phyloP scores from a whole-genome alignment of 805 yeast genomes.

The Saccharomycopsis lassenensis region DNA sequence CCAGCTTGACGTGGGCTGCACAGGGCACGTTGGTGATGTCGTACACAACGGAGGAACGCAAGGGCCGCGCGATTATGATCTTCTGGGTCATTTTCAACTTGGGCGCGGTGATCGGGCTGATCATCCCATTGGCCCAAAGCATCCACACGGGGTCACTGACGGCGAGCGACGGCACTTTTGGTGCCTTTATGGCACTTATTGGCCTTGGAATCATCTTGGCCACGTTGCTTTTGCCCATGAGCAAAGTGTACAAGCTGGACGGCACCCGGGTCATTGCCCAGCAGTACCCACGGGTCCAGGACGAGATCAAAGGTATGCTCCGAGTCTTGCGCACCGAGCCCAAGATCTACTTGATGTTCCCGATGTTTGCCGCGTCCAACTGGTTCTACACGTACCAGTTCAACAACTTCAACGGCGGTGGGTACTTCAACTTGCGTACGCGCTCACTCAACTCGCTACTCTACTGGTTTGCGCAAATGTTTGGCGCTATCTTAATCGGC shows the following conservation, averaged over 20 bases:
- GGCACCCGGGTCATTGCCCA: constrained; percentile 37
- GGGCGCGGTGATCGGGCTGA: constrained; percentile 51
- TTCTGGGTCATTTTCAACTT: constrained; percentile 54
- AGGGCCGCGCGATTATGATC: constrained; percentile 41
- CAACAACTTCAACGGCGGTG: constrained; percentile 41
- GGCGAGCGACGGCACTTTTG: constrained; percentile 38
- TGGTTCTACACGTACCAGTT: constrained; percentile 61
- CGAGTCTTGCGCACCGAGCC: constrained; percentile 31
- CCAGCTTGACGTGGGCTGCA: constrained; percentile 47
- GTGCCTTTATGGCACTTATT: constrained; percentile 45
- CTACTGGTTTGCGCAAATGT: constrained; percentile 51
- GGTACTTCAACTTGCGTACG: constrained; percentile 45
- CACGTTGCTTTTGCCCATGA: constrained; percentile 35
- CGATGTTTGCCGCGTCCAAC: constrained; percentile 53
- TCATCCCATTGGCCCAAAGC: constrained; percentile 46
- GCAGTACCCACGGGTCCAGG: constrained; percentile 34
- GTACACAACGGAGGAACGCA: constrained; percentile 43
- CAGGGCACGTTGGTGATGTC: constrained; percentile 47
- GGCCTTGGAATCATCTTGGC: constrained; percentile 36
- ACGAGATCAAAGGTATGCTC: constrained; percentile 33
- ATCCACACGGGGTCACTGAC: constrained; percentile 29
- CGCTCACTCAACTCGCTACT: constrained; percentile 50
- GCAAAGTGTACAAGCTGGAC: constrained; percentile 38
- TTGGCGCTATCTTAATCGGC: constrained; percentile 44
- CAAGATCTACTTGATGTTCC: constrained; percentile 39